Evolutionary conservation across 176 grass and related monocot genomes (phyloP).

Genomic region (Aegilops umbellulata): DNA sequence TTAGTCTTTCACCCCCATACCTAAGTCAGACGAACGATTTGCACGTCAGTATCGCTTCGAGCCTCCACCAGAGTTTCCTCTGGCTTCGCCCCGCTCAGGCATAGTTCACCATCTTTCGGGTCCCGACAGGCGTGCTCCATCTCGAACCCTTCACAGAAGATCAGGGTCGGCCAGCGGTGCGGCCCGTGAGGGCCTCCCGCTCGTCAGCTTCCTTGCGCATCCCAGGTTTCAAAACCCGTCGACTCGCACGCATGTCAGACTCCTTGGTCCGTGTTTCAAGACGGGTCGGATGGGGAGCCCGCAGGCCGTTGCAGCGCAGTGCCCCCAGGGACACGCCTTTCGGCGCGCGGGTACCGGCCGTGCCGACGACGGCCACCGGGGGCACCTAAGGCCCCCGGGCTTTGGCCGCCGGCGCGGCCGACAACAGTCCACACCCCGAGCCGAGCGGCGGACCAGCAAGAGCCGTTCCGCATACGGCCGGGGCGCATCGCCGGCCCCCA

Average conservation of each 20-base stretch:
- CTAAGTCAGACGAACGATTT: slow-evolving; percentile 27
- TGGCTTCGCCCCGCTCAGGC: slow-evolving; percentile 60
- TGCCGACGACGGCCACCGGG: neutral
- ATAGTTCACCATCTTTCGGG: slow-evolving; percentile 75
- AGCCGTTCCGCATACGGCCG: slow-evolving; percentile 3
- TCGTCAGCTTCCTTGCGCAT: slow-evolving; percentile 26
- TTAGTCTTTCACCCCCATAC: slow-evolving; percentile 72
- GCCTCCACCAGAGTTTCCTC: slow-evolving; percentile 84
- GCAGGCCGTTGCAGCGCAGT: slow-evolving; percentile 19
- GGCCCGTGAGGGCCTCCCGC: neutral
- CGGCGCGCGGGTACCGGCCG: neutral
- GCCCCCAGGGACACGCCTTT: neutral
- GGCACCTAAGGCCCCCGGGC: neutral
- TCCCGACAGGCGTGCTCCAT: slow-evolving; percentile 52
- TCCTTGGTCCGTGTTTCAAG: slow-evolving; percentile 89
- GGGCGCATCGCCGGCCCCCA: slow-evolving; percentile 56
- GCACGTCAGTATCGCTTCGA: neutral
- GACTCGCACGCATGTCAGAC: slow-evolving; percentile 43
- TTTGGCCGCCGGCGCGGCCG: neutral
- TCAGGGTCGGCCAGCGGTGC: neutral
- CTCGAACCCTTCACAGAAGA: slow-evolving; percentile 73
- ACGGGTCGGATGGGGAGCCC: slow-evolving; percentile 63
- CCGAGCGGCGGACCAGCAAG: neutral
- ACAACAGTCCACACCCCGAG: neutral
- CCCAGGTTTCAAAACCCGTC: slow-evolving; percentile 20